Evolutionary conservation across 1,139 yeast genomes (phyloP).

Genomic region (Geotrichum candidum): DNA sequence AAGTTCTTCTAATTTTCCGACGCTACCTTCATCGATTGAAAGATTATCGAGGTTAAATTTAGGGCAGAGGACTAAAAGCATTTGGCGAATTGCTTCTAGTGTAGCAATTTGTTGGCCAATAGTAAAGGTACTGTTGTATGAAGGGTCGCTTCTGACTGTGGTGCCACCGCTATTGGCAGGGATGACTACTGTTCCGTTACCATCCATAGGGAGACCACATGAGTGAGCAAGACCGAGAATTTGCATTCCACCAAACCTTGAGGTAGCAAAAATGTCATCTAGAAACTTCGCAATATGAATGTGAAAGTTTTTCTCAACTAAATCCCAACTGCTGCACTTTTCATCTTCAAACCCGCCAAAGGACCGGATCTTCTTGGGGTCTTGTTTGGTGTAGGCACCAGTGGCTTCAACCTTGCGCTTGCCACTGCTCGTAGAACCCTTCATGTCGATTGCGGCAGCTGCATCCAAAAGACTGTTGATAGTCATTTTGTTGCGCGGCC

Average conservation of each 20-base stretch:
- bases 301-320: conserved; percentile 12
- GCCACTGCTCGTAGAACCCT: neutral
- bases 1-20: conserved; percentile 33
- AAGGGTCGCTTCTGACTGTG: neutral
- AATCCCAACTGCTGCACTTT: conserved; percentile 15
- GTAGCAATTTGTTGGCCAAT: conserved; percentile 28
- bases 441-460: conserved; percentile 26
- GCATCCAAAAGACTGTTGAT: conserved; percentile 30
- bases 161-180: conserved; percentile 10
- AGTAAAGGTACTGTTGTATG: conserved; percentile 6
- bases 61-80: conserved; percentile 25
- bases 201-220: conserved; percentile 15
- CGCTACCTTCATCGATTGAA: conserved; percentile 28
- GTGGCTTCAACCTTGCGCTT: conserved; percentile 2
- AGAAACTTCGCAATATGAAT: conserved; percentile 10
- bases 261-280: conserved; percentile 9
- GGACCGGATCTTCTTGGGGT: neutral
- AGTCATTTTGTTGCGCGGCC: conserved; percentile 21
- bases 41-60: conserved; percentile 24
- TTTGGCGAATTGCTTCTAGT: conserved; percentile 34
- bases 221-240: conserved; percentile 9
- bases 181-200: conserved; percentile 14
- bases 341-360: conserved; percentile 6
- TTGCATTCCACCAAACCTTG: conserved; percentile 11
- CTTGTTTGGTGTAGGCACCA: neutral